phyloP scores from a whole-genome alignment of 176 grass and related monocot genomes.

The Eragrostis curvula region DNA sequence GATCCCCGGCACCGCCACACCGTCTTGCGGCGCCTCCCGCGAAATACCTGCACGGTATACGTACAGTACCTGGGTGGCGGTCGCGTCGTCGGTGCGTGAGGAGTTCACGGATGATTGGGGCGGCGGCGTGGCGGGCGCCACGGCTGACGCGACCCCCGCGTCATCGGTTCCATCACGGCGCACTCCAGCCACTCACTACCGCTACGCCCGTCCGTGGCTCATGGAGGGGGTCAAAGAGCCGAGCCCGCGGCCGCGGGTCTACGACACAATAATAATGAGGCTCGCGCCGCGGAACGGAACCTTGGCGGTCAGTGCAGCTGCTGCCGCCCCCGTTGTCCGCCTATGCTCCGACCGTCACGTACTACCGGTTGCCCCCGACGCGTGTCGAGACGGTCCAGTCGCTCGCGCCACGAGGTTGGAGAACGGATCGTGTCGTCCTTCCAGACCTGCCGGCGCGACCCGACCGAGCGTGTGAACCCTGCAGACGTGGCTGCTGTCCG shows the following conservation, averaged over 20 bases:
- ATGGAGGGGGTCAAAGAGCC: slow-evolving; percentile 28
- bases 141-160: slow-evolving; percentile 31
- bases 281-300: background rate
- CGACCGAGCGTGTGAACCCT: background rate
- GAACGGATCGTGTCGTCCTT: background rate
- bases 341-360: background rate
- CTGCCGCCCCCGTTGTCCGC: background rate
- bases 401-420: background rate
- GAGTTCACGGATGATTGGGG: slow-evolving; percentile 24
- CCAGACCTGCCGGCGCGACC: background rate
- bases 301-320: background rate
- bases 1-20: too few species aligned
- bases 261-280: slow-evolving; percentile 22
- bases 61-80: too few species aligned
- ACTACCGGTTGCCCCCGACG: background rate
- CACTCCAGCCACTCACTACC: background rate
- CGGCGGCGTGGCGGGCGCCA: background rate
- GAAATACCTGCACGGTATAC: too few species aligned
- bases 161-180: slow-evolving; percentile 43
- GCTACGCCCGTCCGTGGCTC: too few species aligned
- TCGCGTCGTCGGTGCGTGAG: background rate
- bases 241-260: background rate
- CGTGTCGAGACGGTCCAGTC: slow-evolving; percentile 17
- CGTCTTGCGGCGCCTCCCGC: slow-evolving; percentile 3
- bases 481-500: background rate